Evolutionary conservation across 371 early-diverging fungal genomes (phyloP), one percentile per base, ranked within the genome.

Genomic region (Mortierella sp.): DNA sequence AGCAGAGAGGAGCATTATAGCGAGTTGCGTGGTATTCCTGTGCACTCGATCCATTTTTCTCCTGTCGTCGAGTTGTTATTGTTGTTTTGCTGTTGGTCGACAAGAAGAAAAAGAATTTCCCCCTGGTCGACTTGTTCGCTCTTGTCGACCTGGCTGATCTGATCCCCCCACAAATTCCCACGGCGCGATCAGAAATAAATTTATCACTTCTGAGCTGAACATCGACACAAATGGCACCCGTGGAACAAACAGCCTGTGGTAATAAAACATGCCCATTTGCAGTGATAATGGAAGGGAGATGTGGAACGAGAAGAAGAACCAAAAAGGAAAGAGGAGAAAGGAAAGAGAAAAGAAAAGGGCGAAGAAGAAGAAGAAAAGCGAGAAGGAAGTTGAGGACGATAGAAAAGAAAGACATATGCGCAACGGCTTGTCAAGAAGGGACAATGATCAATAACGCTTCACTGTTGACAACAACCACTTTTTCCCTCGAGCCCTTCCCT

Each of bases 161-260:
- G 70, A 70, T 26, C 69, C 37, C 37, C 83, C 79, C 83, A 82
- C 83, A 76, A 78, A 69, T 82, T 82, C 83, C 79, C 83, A 82
- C 83, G 83, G 61, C 50, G 44, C 64, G 9, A 10, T 19, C 19
- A 31, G 21, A 64, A 64, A 64, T 64, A 64, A 64, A 64, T 64
- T 64, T 64, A 53, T 69, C 57, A 69, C 69, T 40, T 73, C 31
- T 74, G 55, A 75, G 72, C 43, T 13, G 43, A 73, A n/a, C 31
- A 44, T 26, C 24, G 40, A 24, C 26, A n/a, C 40, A 26, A 19
- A 50, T 5, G 2, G 37, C 37, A 21, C 34, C 64, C 37, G 37
- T 64, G 64, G 64, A 21, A 64, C 6, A 8, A 59, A 31, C 8
- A 53, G 37, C 31, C 21, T 37, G 6, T 64, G 64, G 37, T 8